Evolutionary conservation across 768 basidiomycete species (phyloP).

Genomic region (Lentinula edodes): DNA sequence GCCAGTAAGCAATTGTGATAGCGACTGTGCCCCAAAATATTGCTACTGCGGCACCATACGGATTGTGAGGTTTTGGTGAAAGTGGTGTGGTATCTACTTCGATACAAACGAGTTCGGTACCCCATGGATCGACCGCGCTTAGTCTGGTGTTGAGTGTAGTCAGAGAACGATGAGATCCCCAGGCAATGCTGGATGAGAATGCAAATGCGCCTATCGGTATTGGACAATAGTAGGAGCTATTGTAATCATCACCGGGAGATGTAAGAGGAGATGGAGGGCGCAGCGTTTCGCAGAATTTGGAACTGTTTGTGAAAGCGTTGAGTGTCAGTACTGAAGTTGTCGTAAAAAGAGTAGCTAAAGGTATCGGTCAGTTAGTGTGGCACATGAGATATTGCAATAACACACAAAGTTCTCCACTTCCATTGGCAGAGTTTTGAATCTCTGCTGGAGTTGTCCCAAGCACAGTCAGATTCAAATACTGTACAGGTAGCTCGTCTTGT

Average conservation of each 20-base stretch:
- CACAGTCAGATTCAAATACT: slow-evolving; percentile 65
- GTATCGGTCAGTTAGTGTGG: slow-evolving; percentile 1
- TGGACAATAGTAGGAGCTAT: slow-evolving; percentile 63
- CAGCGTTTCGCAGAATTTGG: slow-evolving; percentile 74
- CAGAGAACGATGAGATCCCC: slow-evolving; percentile 60
- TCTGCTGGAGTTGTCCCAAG: slow-evolving; percentile 56
- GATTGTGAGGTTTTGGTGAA: slow-evolving; percentile 45
- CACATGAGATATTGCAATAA: slow-evolving; percentile 12
- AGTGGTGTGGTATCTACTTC: slow-evolving; percentile 77
- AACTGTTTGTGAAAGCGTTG: slow-evolving; percentile 60
- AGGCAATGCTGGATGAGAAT: slow-evolving; percentile 69
- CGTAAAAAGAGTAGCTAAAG: slow-evolving; percentile 79
- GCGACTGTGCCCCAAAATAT: slow-evolving; percentile 73
- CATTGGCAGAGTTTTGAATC: slow-evolving; percentile 55
- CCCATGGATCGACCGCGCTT: slow-evolving; percentile 83
- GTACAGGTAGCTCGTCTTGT: slow-evolving; percentile 29
- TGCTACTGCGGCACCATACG: slow-evolving; percentile 61
- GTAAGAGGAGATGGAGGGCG: slow-evolving; percentile 71
- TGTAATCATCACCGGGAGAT: slow-evolving; percentile 27
- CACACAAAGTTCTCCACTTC: slow-evolving; percentile 64
- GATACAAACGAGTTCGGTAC: slow-evolving; percentile 78
- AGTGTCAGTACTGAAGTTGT: slow-evolving; percentile 78
- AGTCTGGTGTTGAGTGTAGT: slow-evolving; percentile 82
- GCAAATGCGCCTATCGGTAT: slow-evolving; percentile 75
- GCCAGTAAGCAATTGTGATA: slow-evolving; percentile 76